Base-by-base conservation (phyloP, 371 early-diverging fungal species). In the Mucor saturninus region DNA sequence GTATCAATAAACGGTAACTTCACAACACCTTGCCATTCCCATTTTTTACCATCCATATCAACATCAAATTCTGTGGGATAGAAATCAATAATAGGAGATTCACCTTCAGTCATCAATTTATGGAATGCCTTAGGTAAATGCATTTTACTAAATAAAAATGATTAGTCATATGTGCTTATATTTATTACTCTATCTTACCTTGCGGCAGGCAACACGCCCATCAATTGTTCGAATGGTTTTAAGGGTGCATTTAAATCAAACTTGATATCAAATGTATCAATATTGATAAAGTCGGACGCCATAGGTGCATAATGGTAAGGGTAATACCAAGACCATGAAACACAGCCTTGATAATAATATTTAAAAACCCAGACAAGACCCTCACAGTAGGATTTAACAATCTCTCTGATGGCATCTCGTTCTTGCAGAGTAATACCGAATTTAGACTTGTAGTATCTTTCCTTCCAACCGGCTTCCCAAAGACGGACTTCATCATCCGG, bases 221-320 rank as follows among this genome's bases (percentile, higher is more conserved):
- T 95, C 31, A 99, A 83, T 74, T 99, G 99, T 76, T 99, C 99
- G 63, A 98, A 91, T 5, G 99, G 99, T 39, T 77, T 86, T 72
- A 98, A 90, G 0, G 99, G 98, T 40, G 84, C 76, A 40, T 93
- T 93, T n/a, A 84, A 63, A 50, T 91, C 89, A 73, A 98, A 96
- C 14, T 73, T 70, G 63, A 93, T 84, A 48, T 88, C 81, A 52
- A 94, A 74, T 55, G 87, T 75, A 50, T 77, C 90, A 65, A 94
- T 86, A 65, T 91, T 89, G 45, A 87, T 81, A 72, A 99, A 93
- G 76, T 98, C 97, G 5, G 89, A 88, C 3, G 95, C 93, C 80
- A 96, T 93, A 10, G 99, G 99, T 21, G 99, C 95, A 77, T 98
- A 99, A 77, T 99, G 95, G 75, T 93, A 95, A 3, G 99, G 99